phyloP scores from a whole-genome alignment of 371 early-diverging fungal species.

The Actinomortierella wolfii region DNA sequence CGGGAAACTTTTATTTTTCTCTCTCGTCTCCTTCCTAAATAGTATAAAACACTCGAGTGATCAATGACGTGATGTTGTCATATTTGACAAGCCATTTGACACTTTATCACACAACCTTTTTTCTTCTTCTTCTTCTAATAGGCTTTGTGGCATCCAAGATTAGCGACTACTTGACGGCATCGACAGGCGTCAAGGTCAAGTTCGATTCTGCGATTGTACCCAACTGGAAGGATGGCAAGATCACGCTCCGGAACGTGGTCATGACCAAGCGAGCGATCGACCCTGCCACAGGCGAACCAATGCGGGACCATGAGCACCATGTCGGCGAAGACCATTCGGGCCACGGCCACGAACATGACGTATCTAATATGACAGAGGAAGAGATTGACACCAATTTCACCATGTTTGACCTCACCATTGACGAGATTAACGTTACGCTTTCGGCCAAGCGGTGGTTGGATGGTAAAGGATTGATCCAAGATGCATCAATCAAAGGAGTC shows the following conservation, averaged over 20 bases:
- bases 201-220: slow-evolving; percentile 94
- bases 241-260: slow-evolving; percentile 83
- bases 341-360: slow-evolving; percentile 38
- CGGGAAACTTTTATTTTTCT: not conserved
- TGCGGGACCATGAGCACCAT: slow-evolving; percentile 20
- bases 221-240: slow-evolving; percentile 90
- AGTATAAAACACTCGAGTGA: too few relatives aligned
- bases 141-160: slow-evolving; percentile 83
- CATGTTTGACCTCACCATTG: slow-evolving; percentile 85
- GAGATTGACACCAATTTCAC: slow-evolving; percentile 76
- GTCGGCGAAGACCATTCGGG: slow-evolving; percentile 37
- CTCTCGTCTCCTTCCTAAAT: not conserved
- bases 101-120: not conserved
- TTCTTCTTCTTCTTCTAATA: slow-evolving; percentile 21
- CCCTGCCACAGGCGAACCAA: slow-evolving; percentile 1
- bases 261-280: slow-evolving; percentile 40
- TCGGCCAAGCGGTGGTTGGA: slow-evolving; percentile 92
- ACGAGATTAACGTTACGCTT: slow-evolving; percentile 85
- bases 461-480: slow-evolving; percentile 87
- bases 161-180: slow-evolving; percentile 77
- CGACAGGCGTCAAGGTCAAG: slow-evolving; percentile 83
- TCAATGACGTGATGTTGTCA: too few relatives aligned
- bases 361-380: slow-evolving; percentile 13
- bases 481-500: slow-evolving; percentile 83
- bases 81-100: too few relatives aligned